Percentiles rank a stretch among this genome's conserved stretches.
Evolutionary conservation across 179 eudicot genomes (phyloP).

Genomic region (Sideroxylon spinosum): DNA sequence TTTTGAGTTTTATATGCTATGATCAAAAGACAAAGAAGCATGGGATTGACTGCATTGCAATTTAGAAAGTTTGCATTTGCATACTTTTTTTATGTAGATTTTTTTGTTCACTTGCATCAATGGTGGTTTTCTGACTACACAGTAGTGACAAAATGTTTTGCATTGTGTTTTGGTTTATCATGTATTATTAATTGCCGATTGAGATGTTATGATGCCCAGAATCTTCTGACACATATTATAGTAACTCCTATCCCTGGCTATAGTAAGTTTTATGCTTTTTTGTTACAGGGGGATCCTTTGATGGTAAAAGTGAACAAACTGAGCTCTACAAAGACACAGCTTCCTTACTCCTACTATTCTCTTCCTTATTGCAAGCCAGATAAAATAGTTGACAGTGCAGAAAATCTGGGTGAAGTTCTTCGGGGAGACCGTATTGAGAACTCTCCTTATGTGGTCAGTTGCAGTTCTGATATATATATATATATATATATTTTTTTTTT

Average conservation of each 20-base stretch:
- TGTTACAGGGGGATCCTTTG: constrained; percentile 48
- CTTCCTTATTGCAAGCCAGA: constrained; percentile 49
- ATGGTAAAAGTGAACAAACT: constrained; percentile 58
- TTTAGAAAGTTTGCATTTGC: too few species aligned
- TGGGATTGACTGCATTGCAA: too few species aligned
- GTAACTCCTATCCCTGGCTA: not conserved
- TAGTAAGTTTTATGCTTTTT: constrained; percentile 2
- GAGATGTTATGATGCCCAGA: too few species aligned
- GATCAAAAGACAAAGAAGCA: too few species aligned
- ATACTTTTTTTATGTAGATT: too few species aligned
- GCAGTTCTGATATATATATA: not conserved
- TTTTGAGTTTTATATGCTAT: too few species aligned
- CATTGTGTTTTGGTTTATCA: not conserved
- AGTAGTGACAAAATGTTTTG: not conserved
- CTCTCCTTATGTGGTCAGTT: constrained; percentile 45
- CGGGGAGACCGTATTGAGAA: constrained; percentile 55
- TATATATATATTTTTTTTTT: not conserved
- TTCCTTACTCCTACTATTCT: constrained; percentile 57
- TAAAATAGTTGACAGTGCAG: constrained; percentile 42
- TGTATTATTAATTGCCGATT: too few species aligned
- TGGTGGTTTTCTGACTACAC: too few species aligned
- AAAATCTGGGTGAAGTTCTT: constrained; percentile 50
- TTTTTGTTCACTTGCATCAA: too few species aligned
- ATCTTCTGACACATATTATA: not conserved
- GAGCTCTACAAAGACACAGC: constrained; percentile 52